Percentiles rank a stretch among this genome's conserved stretches.
These are phyloP conservation scores for Macaranga tanarius DNA, from an alignment of 441 rosid genomes.

Conservation along the genomic window DNA sequence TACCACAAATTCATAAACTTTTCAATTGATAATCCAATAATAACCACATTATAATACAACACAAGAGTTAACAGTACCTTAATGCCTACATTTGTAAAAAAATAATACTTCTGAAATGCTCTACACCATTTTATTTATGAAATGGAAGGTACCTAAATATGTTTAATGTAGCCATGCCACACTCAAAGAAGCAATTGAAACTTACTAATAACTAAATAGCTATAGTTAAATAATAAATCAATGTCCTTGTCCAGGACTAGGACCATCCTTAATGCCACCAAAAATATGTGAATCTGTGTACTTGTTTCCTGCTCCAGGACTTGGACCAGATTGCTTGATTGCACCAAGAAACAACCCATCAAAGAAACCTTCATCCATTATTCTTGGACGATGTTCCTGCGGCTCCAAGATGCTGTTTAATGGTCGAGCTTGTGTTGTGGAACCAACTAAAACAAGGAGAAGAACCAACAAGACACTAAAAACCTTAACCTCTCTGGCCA, in stretches of 20 bases:
- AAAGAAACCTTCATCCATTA: constrained; percentile 15
- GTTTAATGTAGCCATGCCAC: not conserved
- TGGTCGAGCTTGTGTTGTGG: constrained; percentile 27
- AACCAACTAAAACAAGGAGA: constrained; percentile 14
- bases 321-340: constrained; percentile 41
- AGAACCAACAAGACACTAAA: constrained; percentile 11
- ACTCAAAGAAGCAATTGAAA: not conserved
- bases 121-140: too few relatives aligned
- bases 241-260: constrained; percentile 40
- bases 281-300: constrained; percentile 24
- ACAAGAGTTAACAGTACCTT: too few relatives aligned
- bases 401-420: constrained; percentile 18
- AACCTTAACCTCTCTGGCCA: constrained; percentile 7
- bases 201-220: too few relatives aligned
- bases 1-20: too few relatives aligned
- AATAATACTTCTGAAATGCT: too few relatives aligned
- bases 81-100: too few relatives aligned
- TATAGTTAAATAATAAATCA: too few relatives aligned
- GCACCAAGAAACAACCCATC: constrained; percentile 28
- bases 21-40: too few relatives aligned
- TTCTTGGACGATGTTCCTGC: not conserved
- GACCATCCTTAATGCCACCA: constrained; percentile 32
- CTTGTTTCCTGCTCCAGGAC: constrained; percentile 56
- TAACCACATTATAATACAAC: too few relatives aligned
- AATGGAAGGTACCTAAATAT: not conserved